phyloP scores from a whole-genome alignment of 345 rosid genomes.

The Streptanthus diversifolius region DNA sequence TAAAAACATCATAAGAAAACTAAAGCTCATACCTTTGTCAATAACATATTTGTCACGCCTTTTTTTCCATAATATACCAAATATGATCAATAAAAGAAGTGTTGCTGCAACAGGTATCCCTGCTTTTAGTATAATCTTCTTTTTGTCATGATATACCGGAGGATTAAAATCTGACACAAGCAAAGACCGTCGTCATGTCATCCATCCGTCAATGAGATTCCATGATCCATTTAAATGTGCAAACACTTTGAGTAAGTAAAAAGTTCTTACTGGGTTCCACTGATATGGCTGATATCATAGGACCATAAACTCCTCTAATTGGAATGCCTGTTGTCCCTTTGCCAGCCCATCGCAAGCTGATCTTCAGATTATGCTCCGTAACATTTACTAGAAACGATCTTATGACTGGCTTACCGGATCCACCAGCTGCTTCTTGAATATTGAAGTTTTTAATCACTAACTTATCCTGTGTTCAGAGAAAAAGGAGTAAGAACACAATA shows the following conservation, averaged over 20 bases:
- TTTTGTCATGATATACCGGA: conserved; percentile 39
- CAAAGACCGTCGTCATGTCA: not conserved
- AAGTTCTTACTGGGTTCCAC: conserved; percentile 52
- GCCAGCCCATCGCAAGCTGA: conserved; percentile 72
- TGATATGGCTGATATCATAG: conserved; percentile 74
- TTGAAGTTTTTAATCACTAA: conserved; percentile 57
- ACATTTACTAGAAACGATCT: conserved; percentile 33
- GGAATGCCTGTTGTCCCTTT: conserved; percentile 77
- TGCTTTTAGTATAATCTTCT: conserved; percentile 24
- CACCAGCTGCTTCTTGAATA: conserved; percentile 57
- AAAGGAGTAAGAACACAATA: not conserved
- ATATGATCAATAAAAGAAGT: conserved; percentile 37
- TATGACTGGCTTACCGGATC: conserved; percentile 45
- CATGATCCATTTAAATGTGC: not conserved
- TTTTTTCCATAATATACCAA: conserved; percentile 44
- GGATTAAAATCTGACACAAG: conserved; percentile 55
- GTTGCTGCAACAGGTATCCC: conserved; percentile 37
- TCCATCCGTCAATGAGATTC: not conserved
- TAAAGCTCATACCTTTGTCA: conserved; percentile 52
- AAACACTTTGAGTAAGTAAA: not conserved
- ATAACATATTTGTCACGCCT: conserved; percentile 46
- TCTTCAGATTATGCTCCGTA: conserved; percentile 50
- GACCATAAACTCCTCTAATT: conserved; percentile 63
- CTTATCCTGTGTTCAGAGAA: conserved; percentile 39
- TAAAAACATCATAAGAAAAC: not conserved